Conservation (phyloP, 2,329 filamentous ascomycete genomes). For the Colletotrichum tropicale region DNA sequence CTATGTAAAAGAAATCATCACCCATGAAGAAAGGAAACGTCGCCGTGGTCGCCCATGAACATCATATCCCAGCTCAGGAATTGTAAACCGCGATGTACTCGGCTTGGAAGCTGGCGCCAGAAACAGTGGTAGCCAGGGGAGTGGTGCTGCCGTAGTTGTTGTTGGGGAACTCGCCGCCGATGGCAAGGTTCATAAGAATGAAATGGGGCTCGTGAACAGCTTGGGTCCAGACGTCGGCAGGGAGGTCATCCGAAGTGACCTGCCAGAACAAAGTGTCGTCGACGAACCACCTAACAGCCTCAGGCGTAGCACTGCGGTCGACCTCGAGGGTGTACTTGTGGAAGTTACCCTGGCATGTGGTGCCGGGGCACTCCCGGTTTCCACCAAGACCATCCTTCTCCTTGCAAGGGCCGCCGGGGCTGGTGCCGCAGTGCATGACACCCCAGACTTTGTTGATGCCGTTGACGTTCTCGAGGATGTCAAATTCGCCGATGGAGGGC, state of each 20-base stretch:
- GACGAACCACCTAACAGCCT: slow-evolving; percentile 39
- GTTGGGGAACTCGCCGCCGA: slow-evolving; percentile 41
- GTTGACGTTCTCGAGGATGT: slow-evolving; percentile 49
- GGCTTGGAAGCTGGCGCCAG: slow-evolving; percentile 18
- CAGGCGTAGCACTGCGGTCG: slow-evolving; percentile 32
- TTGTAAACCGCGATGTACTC: slow-evolving; percentile 26
- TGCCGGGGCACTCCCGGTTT: slow-evolving; percentile 9
- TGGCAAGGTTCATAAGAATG: slow-evolving; percentile 43
- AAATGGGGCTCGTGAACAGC: slow-evolving; percentile 35
- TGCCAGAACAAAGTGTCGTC: slow-evolving; percentile 32
- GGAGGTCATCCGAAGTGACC: slow-evolving; percentile 29
- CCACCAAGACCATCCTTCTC: slow-evolving; percentile 39
- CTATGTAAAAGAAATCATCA: background rate
- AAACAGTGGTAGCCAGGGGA: slow-evolving; percentile 11
- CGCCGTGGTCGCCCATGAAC: background rate
- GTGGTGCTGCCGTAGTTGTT: slow-evolving; percentile 4
- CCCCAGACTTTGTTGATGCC: slow-evolving; percentile 37
- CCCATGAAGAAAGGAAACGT: background rate
- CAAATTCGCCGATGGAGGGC: slow-evolving; percentile 48
- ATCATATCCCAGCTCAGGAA: background rate
- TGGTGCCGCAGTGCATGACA: slow-evolving; percentile 46
- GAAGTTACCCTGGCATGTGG: slow-evolving; percentile 32
- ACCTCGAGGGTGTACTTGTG: slow-evolving; percentile 37
- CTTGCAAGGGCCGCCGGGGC: slow-evolving; percentile 44
- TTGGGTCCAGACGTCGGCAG: slow-evolving; percentile 32